Evolutionary conservation across 345 rosid species (phyloP), one percentile per base, ranked within the genome.

Genomic region (Murraya paniculata): DNA sequence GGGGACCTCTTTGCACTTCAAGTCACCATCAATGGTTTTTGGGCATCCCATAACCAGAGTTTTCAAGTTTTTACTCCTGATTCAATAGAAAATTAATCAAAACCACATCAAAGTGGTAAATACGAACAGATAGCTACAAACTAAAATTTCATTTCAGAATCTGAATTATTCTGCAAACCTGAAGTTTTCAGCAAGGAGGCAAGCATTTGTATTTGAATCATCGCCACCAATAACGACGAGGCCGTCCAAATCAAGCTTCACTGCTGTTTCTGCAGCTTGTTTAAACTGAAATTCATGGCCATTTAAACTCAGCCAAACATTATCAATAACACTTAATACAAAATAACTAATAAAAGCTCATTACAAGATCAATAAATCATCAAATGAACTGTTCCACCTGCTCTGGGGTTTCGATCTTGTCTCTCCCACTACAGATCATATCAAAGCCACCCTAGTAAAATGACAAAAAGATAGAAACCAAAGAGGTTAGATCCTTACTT

Each of bases 341-440:
- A 16, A 53, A 53, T 53, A 53, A 53, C 57, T 53, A 18, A 1
- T 50, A 18, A 45, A 36, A 36, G 11, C 25, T 30, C 31, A 27
- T 1, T 36, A 59, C 57, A 33, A 27, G n/a, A 78, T 27, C 24
- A 8, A 7, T 21, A 35, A 71, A 55, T 22, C 68, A 36, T 16
- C 61, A 76, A 55, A 24, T 1, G 58, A 75, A 58, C 4, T 80
- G 64, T 39, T 36, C 76, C 70, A 93, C 99, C 94, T 96, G 99
- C 80, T 93, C 97, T 76, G 98, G 99, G 25, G 97, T 90, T 88
- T 97, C 98, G 81, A 94, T 97, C 86, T 97, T 97, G 91, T 97
- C 99, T 82, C 98, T 93, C 64, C 98, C 98, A 90, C 99, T 97
- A 88, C 97, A 90, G 58, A 97, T 94, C 98, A 97, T 97, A 82